phyloP scores from a whole-genome alignment of 768 basidiomycete species.

The Agaricus subrufescens region DNA sequence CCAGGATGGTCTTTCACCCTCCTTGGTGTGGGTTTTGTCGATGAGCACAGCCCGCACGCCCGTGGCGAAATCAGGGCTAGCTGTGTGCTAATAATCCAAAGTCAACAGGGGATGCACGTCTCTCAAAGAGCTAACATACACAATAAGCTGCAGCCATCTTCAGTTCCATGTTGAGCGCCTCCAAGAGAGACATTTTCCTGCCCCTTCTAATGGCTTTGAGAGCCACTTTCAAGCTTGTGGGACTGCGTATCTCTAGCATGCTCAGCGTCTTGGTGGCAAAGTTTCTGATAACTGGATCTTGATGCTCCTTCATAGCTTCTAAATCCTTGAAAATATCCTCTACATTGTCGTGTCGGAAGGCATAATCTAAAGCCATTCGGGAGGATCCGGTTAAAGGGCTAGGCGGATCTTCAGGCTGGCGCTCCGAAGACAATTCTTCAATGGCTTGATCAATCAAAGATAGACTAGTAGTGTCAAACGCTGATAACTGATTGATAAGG shows the following conservation, averaged over 20 bases:
- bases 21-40: constrained; percentile 31
- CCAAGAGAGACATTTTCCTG: constrained; percentile 52
- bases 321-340: constrained; percentile 66
- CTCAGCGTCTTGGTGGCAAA: constrained; percentile 77
- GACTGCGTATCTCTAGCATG: constrained; percentile 67
- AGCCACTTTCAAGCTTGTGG: constrained; percentile 91
- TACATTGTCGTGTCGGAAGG: constrained; percentile 70
- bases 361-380: constrained; percentile 75
- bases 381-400: constrained; percentile 52
- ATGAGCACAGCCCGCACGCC: constrained; percentile 72
- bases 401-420: constrained; percentile 49
- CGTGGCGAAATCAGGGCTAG: constrained; percentile 76
- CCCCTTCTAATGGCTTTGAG: constrained; percentile 74
- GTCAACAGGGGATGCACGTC: constrained; percentile 12
- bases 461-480: constrained; percentile 41
- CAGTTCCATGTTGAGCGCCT: constrained; percentile 80
- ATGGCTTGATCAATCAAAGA: constrained; percentile 50
- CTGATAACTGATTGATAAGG: constrained; percentile 64
- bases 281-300: constrained; percentile 41
- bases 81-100: constrained; percentile 50
- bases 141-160: constrained; percentile 86
- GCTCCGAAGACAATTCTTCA: constrained; percentile 70
- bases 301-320: constrained; percentile 30
- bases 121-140: constrained; percentile 45
- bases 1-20: constrained; percentile 55